Base-by-base conservation (phyloP, 352 stramenopile species). In the Phytophthora brassicae region DNA sequence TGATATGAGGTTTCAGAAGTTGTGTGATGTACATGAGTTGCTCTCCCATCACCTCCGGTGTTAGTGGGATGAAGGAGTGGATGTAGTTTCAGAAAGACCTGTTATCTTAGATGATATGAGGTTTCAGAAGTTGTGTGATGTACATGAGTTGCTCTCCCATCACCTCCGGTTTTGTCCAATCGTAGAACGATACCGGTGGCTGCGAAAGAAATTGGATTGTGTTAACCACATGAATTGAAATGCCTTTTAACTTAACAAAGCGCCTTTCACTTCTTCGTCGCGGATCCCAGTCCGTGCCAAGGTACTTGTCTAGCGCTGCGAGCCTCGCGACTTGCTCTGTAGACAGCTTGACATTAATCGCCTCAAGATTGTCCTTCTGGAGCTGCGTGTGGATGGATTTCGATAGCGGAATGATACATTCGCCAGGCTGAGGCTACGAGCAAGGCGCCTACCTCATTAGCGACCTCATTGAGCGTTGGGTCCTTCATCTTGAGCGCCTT, bases 401-500 rank as follows among this genome's bases (percentile, higher is more conserved):
- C 8, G 79, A 81, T 5, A 92, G 62, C 36, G 84, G 69, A 13
- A 89, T 68, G 19, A 84, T 87, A 11, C 64, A 59, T 82, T 82
- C 0, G 77, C 66, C 16, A 89, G 47, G 14, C 69, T 76, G 65
- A 78, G 13, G 73, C 75, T 20, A 91, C 52, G 14, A 89, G 61
- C 24, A 89, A 70, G 7, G 63, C 67, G 17, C 52, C 52, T n/a
- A 73, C 47, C 24, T 83, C 51, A 3, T 56, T 53, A 8, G 79
- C 77, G 28, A 90, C 68, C 20, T 68, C 55, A 2, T 56, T 44
- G 2, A 88, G n/a, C 14, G 62, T 68, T 9, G 62, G 29, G 39
- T 87, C 68, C 5, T 56, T 50, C 17, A 86, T 60, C 33, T 83
- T 81, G n/a, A 64, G 56, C 0, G 68, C 78, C 14, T 73, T 68